Conservation (phyloP, 805 yeast genomes). For the Yarrowia bubula region DNA sequence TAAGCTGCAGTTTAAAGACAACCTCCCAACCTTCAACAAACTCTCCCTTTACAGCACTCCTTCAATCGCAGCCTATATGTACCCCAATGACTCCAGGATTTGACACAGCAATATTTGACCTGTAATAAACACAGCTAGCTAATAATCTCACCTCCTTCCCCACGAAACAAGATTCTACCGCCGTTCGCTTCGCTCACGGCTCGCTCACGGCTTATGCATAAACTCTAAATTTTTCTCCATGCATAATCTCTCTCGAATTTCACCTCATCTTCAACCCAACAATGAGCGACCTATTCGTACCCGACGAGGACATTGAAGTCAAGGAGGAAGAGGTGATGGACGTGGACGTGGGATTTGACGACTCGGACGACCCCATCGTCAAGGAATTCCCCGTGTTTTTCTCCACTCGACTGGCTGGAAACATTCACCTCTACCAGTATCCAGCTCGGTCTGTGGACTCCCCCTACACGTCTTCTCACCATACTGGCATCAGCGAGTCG, state of each 20-base stretch:
- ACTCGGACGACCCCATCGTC: constrained; percentile 53
- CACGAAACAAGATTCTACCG: no score
- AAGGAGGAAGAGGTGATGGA: constrained; percentile 15
- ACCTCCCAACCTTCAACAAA: no score
- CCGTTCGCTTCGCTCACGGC: no score
- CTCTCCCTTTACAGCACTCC: no score
- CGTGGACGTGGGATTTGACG: neutral
- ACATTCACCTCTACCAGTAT: constrained; percentile 53
- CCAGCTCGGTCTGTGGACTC: constrained; percentile 55
- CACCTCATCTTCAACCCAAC: neutral
- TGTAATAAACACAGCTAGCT: no score
- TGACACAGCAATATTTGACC: no score
- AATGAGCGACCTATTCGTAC: constrained; percentile 22
- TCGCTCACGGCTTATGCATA: neutral
- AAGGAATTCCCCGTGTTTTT: constrained; percentile 59
- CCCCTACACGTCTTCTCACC: constrained; percentile 41
- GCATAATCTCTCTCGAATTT: neutral
- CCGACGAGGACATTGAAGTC: constrained; percentile 17
- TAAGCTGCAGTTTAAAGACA: no score
- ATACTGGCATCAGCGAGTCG: constrained; percentile 45
- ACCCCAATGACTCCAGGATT: no score
- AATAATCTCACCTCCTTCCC: no score
- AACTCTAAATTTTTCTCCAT: constrained; percentile 1
- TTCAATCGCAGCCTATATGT: no score
- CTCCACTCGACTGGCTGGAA: constrained; percentile 36